Base-by-base conservation (phyloP, 1,284 basidiomycete species). In the Pseudozyma hubeiensis region DNA sequence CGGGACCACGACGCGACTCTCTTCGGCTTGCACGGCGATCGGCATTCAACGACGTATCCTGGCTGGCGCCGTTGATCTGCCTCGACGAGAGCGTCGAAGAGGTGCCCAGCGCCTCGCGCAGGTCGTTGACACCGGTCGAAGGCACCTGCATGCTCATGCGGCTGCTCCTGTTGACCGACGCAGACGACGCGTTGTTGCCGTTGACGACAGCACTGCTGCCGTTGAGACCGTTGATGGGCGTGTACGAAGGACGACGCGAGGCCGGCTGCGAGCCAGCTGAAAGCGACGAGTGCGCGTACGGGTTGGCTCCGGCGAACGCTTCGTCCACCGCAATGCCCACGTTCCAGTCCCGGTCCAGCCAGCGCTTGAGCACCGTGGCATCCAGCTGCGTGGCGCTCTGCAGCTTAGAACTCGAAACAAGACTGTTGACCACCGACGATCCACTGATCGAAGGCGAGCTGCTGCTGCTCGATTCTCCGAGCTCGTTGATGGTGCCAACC, bases 291-390 rank as follows among this genome's bases (percentile, higher is more conserved):
- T 43, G 47, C 4, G 66, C 54, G n/a, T 65, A 75, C 6, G 72
- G 72, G 48, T 40, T 70, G n/a, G 72, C 59, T 3, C 66, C 67
- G 17, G 53, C 53, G 47, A 70, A 61, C 2, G 75, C 73, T 58
- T 82, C 80, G 50, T 82, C 77, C 3, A 79, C 72, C 16, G 79
- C 81, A 13, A 76, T 72, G 43, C 47, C 45, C 35, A 81, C 79
- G 50, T 69, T 78, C 82, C 82, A 84, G 41, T 78, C 79, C 41
- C 81, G 76, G 48, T 66, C 65, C 54, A 84, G 62, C 79, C 79
- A 84, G 8, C 53, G 51, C 44, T 68, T 66, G 37, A 84, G 64
- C 35, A 67, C 51, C n/a, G 60, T 29, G 4, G 57, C 37, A 33
- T 77, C 65, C 17, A 77, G 66, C 40, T 69, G 62, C 17, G 76